phyloP scores from a whole-genome alignment of 2,329 filamentous ascomycete species.

The Botrytis sinoallii region DNA sequence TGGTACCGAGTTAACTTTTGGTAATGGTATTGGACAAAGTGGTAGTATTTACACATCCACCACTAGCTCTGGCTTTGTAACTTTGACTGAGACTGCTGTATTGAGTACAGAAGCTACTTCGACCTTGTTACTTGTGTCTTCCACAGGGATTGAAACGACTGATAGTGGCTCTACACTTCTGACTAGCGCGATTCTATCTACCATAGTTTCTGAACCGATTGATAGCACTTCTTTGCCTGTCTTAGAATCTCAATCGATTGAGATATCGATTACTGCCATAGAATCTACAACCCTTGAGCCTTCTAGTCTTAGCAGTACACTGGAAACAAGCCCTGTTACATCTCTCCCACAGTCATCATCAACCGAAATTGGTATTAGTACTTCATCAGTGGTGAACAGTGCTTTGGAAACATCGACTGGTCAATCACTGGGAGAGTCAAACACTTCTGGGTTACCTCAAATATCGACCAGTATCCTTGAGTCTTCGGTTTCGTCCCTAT shows the following conservation, averaged over 20 bases:
- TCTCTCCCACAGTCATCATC: not conserved
- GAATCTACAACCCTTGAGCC: not conserved
- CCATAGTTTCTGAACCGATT: not conserved
- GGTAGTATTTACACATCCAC: not conserved
- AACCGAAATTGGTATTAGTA: not conserved
- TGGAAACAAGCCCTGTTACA: not conserved
- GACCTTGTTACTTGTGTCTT: not conserved
- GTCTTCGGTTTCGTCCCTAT: not conserved
- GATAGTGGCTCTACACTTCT: not conserved
- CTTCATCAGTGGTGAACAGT: not conserved
- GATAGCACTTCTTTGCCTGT: not conserved
- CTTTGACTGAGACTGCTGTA: not conserved
- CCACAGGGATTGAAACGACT: not conserved
- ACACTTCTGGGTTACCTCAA: not conserved
- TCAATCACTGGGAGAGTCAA: not conserved
- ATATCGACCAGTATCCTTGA: not conserved
- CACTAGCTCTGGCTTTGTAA: not conserved
- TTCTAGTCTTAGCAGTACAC: not conserved
- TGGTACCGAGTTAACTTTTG: not conserved
- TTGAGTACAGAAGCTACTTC: not conserved
- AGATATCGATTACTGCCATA: not conserved
- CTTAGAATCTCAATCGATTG: not conserved
- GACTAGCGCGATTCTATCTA: not conserved
- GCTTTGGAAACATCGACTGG: not conserved
- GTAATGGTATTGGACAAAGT: constrained; percentile 5